These are phyloP conservation scores for Pleurotus ostreatus DNA, from an alignment of 768 basidiomycete species.

Conservation along the genomic window DNA sequence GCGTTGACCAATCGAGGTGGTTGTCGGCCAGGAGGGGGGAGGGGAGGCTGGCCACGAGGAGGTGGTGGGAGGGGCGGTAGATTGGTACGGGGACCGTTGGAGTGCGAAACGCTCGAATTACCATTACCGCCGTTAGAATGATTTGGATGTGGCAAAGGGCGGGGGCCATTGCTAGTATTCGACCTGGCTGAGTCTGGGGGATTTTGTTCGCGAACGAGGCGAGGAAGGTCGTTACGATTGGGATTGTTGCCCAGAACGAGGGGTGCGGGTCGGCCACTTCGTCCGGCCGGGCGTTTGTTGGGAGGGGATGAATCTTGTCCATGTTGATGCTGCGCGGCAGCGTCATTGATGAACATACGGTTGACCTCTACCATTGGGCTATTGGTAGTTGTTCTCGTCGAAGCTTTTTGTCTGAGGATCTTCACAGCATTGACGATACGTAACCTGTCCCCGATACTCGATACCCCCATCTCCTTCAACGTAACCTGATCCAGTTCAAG, in stretches of 20 bases:
- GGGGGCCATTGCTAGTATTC: slow-evolving; percentile 27
- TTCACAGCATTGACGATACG: slow-evolving; percentile 86
- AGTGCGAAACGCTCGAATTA: slow-evolving; percentile 29
- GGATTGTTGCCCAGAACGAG: slow-evolving; percentile 62
- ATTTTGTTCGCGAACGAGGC: slow-evolving; percentile 59
- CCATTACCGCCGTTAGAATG: slow-evolving; percentile 16
- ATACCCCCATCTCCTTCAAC: slow-evolving; percentile 87
- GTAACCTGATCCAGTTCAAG: slow-evolving; percentile 86
- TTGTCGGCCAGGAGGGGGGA: slow-evolving; percentile 37
- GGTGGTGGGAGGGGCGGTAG: slow-evolving; percentile 69
- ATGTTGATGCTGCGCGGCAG: neutral
- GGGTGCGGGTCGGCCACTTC: slow-evolving; percentile 71
- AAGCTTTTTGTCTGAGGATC: slow-evolving; percentile 58
- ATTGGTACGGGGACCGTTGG: slow-evolving; percentile 37
- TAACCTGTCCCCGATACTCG: slow-evolving; percentile 88
- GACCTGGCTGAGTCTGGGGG: slow-evolving; percentile 52
- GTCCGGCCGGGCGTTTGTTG: slow-evolving; percentile 27
- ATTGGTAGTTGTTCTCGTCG: slow-evolving; percentile 13
- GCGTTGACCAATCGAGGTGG: slow-evolving; percentile 25
- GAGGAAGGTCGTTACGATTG: slow-evolving; percentile 62
- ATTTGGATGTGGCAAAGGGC: slow-evolving; percentile 48
- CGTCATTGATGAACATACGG: slow-evolving; percentile 9
- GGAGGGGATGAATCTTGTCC: slow-evolving; percentile 21
- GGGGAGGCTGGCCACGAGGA: slow-evolving; percentile 64
- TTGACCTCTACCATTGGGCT: slow-evolving; percentile 2